A percentile compares a stretch with the other conserved stretches of the same genome.
These are phyloP conservation scores for Vitis hybrid DNA, from an alignment of 177 flowering plant genomes.

Conservation along the genomic window DNA sequence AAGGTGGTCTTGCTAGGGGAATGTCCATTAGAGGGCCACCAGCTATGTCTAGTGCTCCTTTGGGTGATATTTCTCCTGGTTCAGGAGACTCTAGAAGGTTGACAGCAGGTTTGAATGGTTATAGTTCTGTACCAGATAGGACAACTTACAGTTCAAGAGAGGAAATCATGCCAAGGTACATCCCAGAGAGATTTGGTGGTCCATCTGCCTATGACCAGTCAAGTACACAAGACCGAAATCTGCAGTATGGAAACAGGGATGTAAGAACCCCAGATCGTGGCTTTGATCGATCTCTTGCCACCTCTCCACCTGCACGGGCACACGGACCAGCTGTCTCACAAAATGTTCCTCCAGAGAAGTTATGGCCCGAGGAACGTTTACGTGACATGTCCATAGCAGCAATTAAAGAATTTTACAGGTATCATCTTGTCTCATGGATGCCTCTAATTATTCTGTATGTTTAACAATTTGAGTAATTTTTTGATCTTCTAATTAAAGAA, in stretches of 20 bases:
- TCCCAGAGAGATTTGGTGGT: constrained; percentile 43
- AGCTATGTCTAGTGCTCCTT: constrained; percentile 30
- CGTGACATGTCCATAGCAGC: constrained; percentile 69
- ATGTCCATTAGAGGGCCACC: constrained; percentile 73
- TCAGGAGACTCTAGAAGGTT: constrained; percentile 57
- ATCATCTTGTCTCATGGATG: constrained; percentile 6
- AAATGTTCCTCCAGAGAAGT: constrained; percentile 37
- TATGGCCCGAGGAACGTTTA: constrained; percentile 66
- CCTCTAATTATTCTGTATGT: background rate
- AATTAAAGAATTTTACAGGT: constrained; percentile 94
- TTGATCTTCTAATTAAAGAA: too few relatives aligned
- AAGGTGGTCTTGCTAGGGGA: constrained; percentile 95
- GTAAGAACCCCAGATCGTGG: constrained; percentile 39
- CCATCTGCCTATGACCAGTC: constrained; percentile 45
- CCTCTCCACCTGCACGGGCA: constrained; percentile 34
- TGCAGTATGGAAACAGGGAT: constrained; percentile 45
- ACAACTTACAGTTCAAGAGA: constrained; percentile 45
- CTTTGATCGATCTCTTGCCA: constrained; percentile 49
- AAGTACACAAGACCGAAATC: constrained; percentile 44
- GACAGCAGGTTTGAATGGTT: constrained; percentile 61
- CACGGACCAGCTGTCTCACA: constrained; percentile 34
- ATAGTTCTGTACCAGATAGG: constrained; percentile 46
- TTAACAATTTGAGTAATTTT: background rate
- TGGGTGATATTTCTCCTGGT: constrained; percentile 32
- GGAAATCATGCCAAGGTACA: constrained; percentile 41